Conservation (phyloP, 2,329 filamentous ascomycete genomes). For the Fusarium haematococcum region DNA sequence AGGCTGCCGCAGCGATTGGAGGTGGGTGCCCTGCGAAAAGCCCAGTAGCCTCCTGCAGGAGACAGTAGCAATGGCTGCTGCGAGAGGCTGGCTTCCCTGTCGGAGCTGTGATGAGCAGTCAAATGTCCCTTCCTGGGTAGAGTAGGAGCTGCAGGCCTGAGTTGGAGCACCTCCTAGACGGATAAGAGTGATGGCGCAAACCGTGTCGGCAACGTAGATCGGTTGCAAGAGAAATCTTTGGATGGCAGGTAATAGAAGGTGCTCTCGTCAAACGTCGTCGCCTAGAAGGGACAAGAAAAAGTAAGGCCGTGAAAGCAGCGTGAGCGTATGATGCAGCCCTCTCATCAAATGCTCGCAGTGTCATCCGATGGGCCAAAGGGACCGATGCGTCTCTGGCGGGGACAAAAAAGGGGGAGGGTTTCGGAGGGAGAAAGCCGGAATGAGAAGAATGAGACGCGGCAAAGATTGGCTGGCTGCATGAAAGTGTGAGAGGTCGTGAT, state of each 20-base stretch:
- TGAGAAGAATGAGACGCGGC: constrained; percentile 15
- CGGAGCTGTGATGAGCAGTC: constrained; percentile 12
- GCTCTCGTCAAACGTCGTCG: constrained; percentile 1
- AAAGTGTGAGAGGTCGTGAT: not conserved
- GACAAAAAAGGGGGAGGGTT: constrained; percentile 30
- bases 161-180: constrained; percentile 5
- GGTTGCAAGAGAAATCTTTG: not conserved
- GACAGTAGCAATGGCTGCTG: constrained; percentile 15
- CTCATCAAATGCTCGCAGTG: constrained; percentile 19
- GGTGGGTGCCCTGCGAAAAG: constrained; percentile 25
- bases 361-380: constrained; percentile 28
- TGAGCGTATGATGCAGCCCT: not conserved
- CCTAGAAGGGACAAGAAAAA: not conserved
- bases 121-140: constrained; percentile 6
- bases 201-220: not conserved
- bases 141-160: constrained; percentile 12
- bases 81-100: constrained; percentile 2
- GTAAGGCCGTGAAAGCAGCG: constrained; percentile 1
- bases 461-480: constrained; percentile 16
- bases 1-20: constrained; percentile 38
- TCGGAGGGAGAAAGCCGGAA: constrained; percentile 22
- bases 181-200: not conserved
- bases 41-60: constrained; percentile 33
- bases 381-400: constrained; percentile 23
- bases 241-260: not conserved